Conservation (phyloP, 2,329 filamentous ascomycete genomes). For the Fusarium sp. region DNA sequence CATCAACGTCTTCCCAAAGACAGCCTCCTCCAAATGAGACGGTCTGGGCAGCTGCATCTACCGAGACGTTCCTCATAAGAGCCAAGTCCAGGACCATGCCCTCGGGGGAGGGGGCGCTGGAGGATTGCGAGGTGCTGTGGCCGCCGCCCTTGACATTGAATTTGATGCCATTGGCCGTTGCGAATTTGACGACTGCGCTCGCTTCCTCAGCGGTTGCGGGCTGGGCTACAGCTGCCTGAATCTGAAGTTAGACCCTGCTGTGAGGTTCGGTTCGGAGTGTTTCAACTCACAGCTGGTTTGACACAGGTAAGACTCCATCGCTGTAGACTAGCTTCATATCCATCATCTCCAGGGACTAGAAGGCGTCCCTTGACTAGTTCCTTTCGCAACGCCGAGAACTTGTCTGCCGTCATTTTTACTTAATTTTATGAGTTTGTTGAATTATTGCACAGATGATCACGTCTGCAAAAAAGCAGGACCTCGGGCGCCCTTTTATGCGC, state of each 20-base stretch:
- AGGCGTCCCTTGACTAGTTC: conserved; percentile 43
- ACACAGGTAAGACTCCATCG: conserved; percentile 54
- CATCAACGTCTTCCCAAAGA: conserved; percentile 66
- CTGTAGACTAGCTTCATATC: conserved; percentile 49
- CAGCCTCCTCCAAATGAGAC: conserved; percentile 64
- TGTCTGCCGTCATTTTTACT: conserved; percentile 27
- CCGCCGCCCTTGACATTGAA: conserved; percentile 67
- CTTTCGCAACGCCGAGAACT: conserved; percentile 33
- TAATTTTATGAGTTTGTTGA: not conserved
- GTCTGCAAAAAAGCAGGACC: not conserved
- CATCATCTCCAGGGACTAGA: conserved; percentile 49
- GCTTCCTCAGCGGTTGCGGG: conserved; percentile 56
- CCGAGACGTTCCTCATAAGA: conserved; percentile 61
- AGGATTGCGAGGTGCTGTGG: conserved; percentile 65
- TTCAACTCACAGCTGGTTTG: conserved; percentile 48
- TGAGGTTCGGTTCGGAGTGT: not conserved
- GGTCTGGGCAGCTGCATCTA: conserved; percentile 58
- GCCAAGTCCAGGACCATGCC: conserved; percentile 68
- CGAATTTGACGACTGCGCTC: conserved; percentile 57
- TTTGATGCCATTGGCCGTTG: conserved; percentile 56
- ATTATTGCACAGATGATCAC: not conserved
- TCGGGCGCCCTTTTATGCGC: not conserved
- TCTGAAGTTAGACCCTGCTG: not conserved
- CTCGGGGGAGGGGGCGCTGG: conserved; percentile 55
- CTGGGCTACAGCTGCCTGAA: conserved; percentile 58